Evolutionary conservation across 164 flowering plant species (phyloP), one percentile per base, ranked within the genome.

Genomic region (Vitis cinerea): DNA sequence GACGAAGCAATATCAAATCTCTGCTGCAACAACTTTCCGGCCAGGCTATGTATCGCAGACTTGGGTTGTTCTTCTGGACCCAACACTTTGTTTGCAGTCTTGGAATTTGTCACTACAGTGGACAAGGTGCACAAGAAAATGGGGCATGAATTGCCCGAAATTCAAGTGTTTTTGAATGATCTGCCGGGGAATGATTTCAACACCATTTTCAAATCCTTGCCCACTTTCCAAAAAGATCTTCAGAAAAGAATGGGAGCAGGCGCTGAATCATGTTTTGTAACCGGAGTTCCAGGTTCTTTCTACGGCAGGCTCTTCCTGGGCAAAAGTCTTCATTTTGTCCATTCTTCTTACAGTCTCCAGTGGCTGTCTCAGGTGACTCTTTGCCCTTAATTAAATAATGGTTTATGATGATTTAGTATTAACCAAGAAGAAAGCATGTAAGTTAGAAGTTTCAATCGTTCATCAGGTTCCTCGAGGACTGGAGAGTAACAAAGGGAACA

Each of bases 61-160:
- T 50, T 90, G 74, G 93, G 97, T 0, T 90, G 97, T 58, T 87
- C 93, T 27, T 85, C 92, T 1, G 97, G 97, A 19, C 88, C 90
- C 52, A 91, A 91, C 78, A 72, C 92, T 29, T 50, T 91, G n/a
- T 50, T 74, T 5, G 78, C 68, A 4, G 71, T 80, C 4, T 76
- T 84, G 2, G 69, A 79, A 59, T 11, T 87, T 9, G 67, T 91
- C n/a, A 65, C 74, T 2, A 53, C 68, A 3, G 73, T 83, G 11
- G 66, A 63, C 30, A 52, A 59, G 16, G 37, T 31, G 1, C 27
- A 86, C 55, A 49, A 11, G 10, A 64, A 58, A 15, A 7, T 64
- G n/a, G 55, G 59, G 11, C 75, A 47, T 1, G 23, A 50, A 3
- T 19, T 67, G 9, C 92, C 90, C 0, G 85, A 81, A 17, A 75